Percentiles rank a stretch among this genome's conserved stretches.
Conservation (phyloP, 164 flowering plant species). For the Houttuynia cordata region DNA sequence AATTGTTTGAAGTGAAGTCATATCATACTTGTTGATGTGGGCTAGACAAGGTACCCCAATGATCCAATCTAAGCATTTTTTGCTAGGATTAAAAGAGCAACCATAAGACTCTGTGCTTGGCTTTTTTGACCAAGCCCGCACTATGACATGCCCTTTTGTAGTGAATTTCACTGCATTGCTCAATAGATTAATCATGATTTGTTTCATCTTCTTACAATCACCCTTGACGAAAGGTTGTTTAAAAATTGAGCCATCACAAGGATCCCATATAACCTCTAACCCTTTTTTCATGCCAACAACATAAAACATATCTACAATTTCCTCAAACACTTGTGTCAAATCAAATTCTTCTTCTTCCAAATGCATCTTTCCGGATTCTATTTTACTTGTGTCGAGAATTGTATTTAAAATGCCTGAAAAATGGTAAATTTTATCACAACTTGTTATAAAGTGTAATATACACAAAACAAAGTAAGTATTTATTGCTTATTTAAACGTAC, state of each 20-base stretch:
- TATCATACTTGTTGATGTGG: slow-evolving; percentile 9
- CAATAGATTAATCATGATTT: slow-evolving; percentile 51
- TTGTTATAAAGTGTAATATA: background rate
- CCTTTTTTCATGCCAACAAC: slow-evolving; percentile 52
- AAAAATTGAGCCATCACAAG: slow-evolving; percentile 41
- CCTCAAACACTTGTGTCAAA: slow-evolving; percentile 52
- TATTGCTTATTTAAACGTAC: slow-evolving; percentile 23
- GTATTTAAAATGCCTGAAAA: slow-evolving; percentile 58
- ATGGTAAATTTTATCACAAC: background rate
- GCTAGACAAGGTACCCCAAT: slow-evolving; percentile 6
- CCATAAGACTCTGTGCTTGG: slow-evolving; percentile 23
- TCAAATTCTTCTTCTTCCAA: slow-evolving; percentile 58
- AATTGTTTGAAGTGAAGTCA: slow-evolving; percentile 4
- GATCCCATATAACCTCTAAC: slow-evolving; percentile 65
- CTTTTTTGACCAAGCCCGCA: slow-evolving; percentile 59
- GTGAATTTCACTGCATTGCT: slow-evolving; percentile 93
- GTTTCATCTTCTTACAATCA: slow-evolving; percentile 56
- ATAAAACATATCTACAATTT: slow-evolving; percentile 53
- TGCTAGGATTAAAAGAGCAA: slow-evolving; percentile 8
- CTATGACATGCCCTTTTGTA: slow-evolving; percentile 42
- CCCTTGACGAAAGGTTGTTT: slow-evolving; percentile 47
- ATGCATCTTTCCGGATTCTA: slow-evolving; percentile 83
- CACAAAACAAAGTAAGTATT: background rate
- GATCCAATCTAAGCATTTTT: slow-evolving; percentile 1
- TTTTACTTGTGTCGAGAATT: slow-evolving; percentile 76